Percentiles rank a stretch among this genome's conserved stretches.
phyloP scores from a whole-genome alignment of 139 green algal genomes.

The Zygnema cylindricum region DNA sequence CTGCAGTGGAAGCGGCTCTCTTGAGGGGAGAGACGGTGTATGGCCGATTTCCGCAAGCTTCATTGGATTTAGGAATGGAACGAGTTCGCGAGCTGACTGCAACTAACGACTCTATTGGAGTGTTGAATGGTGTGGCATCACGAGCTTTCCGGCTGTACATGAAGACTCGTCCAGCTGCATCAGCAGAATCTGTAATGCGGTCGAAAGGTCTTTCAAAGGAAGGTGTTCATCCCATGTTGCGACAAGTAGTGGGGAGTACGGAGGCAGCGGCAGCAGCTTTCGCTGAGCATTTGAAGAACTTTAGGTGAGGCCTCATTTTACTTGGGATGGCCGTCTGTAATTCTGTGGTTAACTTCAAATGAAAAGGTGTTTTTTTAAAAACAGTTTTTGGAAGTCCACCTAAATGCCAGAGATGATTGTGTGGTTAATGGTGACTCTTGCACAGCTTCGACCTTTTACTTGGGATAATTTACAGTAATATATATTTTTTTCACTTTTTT shows the following conservation, averaged over 20 bases:
- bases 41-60: conserved; percentile 62
- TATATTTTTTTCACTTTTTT: no score
- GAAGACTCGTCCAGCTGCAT: conserved; percentile 81
- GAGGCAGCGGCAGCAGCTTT: conserved; percentile 45
- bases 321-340: conserved; percentile 20
- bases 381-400: neutral
- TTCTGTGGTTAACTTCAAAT: conserved; percentile 12
- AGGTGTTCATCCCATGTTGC: conserved; percentile 43
- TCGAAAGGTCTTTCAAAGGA: conserved; percentile 36
- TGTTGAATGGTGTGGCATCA: conserved; percentile 18
- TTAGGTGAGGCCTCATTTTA: conserved; percentile 30
- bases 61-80: conserved; percentile 76
- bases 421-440: neutral
- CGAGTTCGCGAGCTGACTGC: conserved; percentile 64
- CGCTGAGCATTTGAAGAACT: conserved; percentile 50
- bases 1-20: neutral
- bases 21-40: conserved; percentile 41
- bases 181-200: conserved; percentile 75
- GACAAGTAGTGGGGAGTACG: neutral
- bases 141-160: conserved; percentile 91
- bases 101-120: neutral
- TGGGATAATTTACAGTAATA: no score
- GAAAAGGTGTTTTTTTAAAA: neutral
- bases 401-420: conserved; percentile 9
- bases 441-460: neutral